These are phyloP conservation scores for Pinus tabuliformis DNA, from an alignment of 75 land plant species.

Conservation along the genomic window DNA sequence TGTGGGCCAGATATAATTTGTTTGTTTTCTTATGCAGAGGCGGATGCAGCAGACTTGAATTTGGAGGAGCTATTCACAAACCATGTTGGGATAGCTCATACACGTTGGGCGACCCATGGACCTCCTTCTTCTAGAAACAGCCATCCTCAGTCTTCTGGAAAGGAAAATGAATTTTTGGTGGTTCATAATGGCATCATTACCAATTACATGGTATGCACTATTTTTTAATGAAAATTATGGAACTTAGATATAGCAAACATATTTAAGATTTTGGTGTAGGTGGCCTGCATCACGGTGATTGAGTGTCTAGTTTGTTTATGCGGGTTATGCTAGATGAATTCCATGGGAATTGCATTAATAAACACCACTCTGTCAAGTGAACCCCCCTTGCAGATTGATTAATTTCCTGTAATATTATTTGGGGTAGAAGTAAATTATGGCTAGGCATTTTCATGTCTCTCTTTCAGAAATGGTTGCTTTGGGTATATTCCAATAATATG, in stretches of 20 bases:
- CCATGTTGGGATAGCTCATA: constrained; percentile 98
- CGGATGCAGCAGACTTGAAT: constrained; percentile 59
- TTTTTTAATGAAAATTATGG: neutral
- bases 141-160: constrained; percentile 91
- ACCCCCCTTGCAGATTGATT: neutral
- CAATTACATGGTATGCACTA: constrained; percentile 73
- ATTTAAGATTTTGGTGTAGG: neutral
- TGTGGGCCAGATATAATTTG: neutral
- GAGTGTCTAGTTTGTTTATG: neutral
- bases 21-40: constrained; percentile 45
- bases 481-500: too few species aligned
- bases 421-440: too few species aligned
- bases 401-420: too few species aligned
- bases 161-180: constrained; percentile 85
- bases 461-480: neutral
- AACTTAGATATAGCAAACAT: neutral
- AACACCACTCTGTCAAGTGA: neutral
- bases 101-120: constrained; percentile 99
- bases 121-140: constrained; percentile 92
- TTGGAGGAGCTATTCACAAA: constrained; percentile 59
- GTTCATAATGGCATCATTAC: constrained; percentile 98
- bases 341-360: neutral
- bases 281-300: neutral
- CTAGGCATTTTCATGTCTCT: neutral
- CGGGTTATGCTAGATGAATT: neutral